phyloP scores from a whole-genome alignment of 306 rosid genomes.

The Citrullus mucosospermus region DNA sequence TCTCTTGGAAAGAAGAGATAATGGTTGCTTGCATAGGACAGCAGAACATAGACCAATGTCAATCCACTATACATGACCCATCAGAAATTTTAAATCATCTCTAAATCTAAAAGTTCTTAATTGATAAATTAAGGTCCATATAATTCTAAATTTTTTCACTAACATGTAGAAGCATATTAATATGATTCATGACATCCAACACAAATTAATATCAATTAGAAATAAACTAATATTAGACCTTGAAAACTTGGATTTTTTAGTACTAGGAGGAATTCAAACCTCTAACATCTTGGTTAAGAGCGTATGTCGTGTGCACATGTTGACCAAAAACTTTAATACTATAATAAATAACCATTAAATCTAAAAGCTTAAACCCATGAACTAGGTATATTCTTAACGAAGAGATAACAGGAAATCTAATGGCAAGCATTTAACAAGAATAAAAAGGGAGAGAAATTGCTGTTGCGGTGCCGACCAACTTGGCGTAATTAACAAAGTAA shows the following conservation, averaged over 20 bases:
- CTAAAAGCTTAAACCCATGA: neutral
- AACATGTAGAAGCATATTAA: neutral
- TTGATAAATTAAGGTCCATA: neutral
- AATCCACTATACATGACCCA: neutral
- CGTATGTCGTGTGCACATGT: too few species aligned
- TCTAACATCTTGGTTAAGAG: too few species aligned
- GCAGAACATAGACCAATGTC: neutral
- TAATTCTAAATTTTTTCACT: neutral
- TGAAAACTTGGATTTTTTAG: too few species aligned
- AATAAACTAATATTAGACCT: neutral
- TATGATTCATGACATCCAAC: neutral
- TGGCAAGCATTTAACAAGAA: neutral
- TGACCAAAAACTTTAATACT: neutral
- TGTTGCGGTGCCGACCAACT: neutral
- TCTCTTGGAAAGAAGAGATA: neutral
- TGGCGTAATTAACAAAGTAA: conserved; percentile 2
- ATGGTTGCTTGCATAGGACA: neutral
- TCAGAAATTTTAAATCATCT: neutral
- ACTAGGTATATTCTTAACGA: neutral
- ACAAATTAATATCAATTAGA: neutral
- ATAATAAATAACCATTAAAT: neutral
- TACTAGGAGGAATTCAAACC: too few species aligned
- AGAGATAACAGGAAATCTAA: neutral
- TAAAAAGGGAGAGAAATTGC: neutral
- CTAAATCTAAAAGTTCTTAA: neutral